Evolutionary conservation across 2,329 filamentous ascomycete species (phyloP), one percentile per base, ranked within the genome.

Genomic region (Onygena corvina): DNA sequence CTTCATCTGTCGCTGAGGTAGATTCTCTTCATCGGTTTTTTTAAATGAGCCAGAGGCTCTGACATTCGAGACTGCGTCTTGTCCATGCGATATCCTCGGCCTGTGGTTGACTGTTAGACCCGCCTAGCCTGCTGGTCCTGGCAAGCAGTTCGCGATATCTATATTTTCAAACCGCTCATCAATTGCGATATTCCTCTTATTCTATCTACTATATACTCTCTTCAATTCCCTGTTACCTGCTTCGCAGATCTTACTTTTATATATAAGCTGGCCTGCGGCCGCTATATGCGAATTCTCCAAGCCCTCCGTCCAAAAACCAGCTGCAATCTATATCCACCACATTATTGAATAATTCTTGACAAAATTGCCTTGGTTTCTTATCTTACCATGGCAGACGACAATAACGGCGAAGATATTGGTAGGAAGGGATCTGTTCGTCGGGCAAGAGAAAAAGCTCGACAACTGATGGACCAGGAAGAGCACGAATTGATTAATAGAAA

Each of bases 341-440:
- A 23, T 11, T 20, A 11, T 20, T 18, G 18, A 9, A 8, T 23
- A 40, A 18, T 18, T 40, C 8, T 40, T 12, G 35, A 40, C 35
- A 9, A 6, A n/a, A 40, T 40, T 21, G 7, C 35, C 18, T 21
- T 20, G 12, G 16, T 11, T 9, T 21, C 6, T 12, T 21, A 40
- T 40, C n/a, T 40, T 18, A 23, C 18, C 35, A 40, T 40, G 35
- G 35, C 35, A 9, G 35, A 40, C 20, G 40, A 23, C 23, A 30
- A 47, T 18, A 18, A 23, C n/a, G 48, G 14, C 7, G 18, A 40
- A 9, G 20, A 40, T 40, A 20, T n/a, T 23, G 35, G 7, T 8
- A 36, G 47, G 38, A 53, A 51, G 29, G 52, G 52, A 29, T 53
- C 52, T 18, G 52, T 53, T 34, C 47, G 52, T 25, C 40, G 52